Percentiles rank a stretch among this genome's conserved stretches.
These are phyloP conservation scores for Suhomyces atakaporum DNA, from an alignment of 1,139 yeast genomes.

Conservation along the genomic window DNA sequence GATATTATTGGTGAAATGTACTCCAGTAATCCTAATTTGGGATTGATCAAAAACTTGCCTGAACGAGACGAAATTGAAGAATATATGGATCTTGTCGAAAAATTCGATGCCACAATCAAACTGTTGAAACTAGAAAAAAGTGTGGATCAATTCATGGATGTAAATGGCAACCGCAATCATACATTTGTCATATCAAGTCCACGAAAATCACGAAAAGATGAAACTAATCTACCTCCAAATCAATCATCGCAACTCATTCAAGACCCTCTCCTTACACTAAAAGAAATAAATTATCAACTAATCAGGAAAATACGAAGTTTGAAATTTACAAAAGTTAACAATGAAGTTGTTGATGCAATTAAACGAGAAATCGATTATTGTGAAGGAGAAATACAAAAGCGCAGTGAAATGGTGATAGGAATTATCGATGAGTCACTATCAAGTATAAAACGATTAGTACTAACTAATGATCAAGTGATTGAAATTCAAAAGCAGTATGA, in stretches of 20 bases:
- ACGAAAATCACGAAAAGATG: conserved; percentile 20
- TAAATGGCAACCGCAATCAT: conserved; percentile 17
- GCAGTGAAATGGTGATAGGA: conserved; percentile 27
- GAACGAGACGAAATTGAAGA: conserved; percentile 32
- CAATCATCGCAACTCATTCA: neutral
- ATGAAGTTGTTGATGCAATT: conserved; percentile 27
- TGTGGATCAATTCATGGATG: conserved; percentile 3
- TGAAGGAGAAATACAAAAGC: conserved; percentile 26
- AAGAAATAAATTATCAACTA: conserved; percentile 39
- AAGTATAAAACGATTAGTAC: conserved; percentile 30
- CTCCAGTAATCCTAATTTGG: conserved; percentile 17
- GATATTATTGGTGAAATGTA: conserved; percentile 33
- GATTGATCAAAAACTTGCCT: conserved; percentile 29
- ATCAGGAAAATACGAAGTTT: conserved; percentile 39
- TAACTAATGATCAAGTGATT: conserved; percentile 37
- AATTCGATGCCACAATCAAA: conserved; percentile 31
- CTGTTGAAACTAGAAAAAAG: conserved; percentile 20
- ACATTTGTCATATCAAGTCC: conserved; percentile 46
- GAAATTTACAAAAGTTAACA: conserved; percentile 41
- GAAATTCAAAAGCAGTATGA: conserved; percentile 35
- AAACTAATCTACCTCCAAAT: conserved; percentile 4
- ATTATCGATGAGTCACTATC: conserved; percentile 31
- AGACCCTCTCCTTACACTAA: conserved; percentile 3
- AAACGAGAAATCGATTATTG: conserved; percentile 30
- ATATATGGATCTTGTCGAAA: conserved; percentile 31